Conservation (phyloP, 495 filamentous ascomycete species). For the Tuber calosporum region DNA sequence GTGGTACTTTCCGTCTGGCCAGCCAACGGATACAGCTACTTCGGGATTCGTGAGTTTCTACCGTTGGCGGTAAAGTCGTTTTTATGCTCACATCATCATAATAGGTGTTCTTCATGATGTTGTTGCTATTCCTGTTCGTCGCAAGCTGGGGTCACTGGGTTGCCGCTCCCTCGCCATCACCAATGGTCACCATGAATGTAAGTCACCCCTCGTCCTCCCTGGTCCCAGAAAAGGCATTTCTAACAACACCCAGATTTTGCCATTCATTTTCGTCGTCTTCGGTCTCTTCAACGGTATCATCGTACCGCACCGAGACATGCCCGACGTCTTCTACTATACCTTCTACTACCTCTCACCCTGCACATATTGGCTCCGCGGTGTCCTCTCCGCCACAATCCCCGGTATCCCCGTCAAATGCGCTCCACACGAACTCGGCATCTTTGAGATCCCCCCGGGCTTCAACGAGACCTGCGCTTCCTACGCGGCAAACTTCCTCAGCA, state of each 20-base stretch:
- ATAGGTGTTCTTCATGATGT: slow-evolving; percentile 74
- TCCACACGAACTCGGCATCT: slow-evolving; percentile 54
- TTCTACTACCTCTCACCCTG: slow-evolving; percentile 66
- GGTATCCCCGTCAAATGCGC: slow-evolving; percentile 46
- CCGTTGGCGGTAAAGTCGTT: not conserved
- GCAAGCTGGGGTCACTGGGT: slow-evolving; percentile 79
- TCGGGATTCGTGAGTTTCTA: slow-evolving; percentile 33
- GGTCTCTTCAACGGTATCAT: slow-evolving; percentile 69
- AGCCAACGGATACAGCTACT: slow-evolving; percentile 57
- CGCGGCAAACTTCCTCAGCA: slow-evolving; percentile 50
- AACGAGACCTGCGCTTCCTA: slow-evolving; percentile 15
- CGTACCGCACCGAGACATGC: slow-evolving; percentile 53
- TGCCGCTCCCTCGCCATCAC: slow-evolving; percentile 68
- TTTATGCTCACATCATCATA: slow-evolving; percentile 33
- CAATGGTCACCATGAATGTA: slow-evolving; percentile 72
- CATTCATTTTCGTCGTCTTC: slow-evolving; percentile 76
- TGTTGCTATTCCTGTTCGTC: slow-evolving; percentile 74
- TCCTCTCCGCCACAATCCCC: slow-evolving; percentile 57
- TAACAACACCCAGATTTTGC: slow-evolving; percentile 29
- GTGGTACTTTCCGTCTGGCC: slow-evolving; percentile 74
- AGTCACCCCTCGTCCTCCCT: slow-evolving; percentile 9
- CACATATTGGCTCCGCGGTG: slow-evolving; percentile 67
- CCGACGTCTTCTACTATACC: slow-evolving; percentile 74
- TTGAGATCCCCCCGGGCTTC: slow-evolving; percentile 59
- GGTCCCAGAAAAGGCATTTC: slow-evolving; percentile 42